Evolutionary conservation across 2,329 filamentous ascomycete genomes (phyloP), one percentile per base, ranked within the genome.

Genomic region (Byssochlamys sp.): DNA sequence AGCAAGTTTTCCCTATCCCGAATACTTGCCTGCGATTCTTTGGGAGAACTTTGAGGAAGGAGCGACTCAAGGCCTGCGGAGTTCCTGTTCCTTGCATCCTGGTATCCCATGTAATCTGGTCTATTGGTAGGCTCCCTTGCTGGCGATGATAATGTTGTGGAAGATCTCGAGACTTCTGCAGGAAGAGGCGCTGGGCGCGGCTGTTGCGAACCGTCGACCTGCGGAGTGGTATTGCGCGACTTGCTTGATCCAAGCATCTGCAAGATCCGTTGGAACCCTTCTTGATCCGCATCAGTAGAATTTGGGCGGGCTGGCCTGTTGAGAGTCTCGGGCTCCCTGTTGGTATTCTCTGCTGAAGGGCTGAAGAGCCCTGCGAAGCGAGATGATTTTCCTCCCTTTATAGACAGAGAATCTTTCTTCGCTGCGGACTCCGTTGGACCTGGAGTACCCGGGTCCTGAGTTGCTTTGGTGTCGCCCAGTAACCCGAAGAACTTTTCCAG

Each of bases 351-450:
- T n/a, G 77, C 67, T 7, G 76, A 80, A 52, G 82, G 76, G 45
- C 79, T 80, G 69, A 91, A 90, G 65, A 96, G 88, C 2, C 87
- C 90, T 54, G 90, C 91, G 69, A 96, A 96, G 56, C 90, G 82
- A 11, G 91, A 96, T 4, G 88, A 83, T 67, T 92, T 91, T 1
- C 70, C 67, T 52, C 81, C 70, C 69, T 88, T 89, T 11, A 79
- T 72, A 27, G 73, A 68, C 1, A 68, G 60, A 1, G 73, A 61
- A 12, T 77, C 75, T 53, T 76, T 77, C 58, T 78, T 78, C 25
- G 59, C 52, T 4, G 62, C 62, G 75, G 81, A 54, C 60, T 66
- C 61, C 70, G 73, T 45, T 69, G 61, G 31, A 59, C 69, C 52
- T 64, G 67, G 57, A 77, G 76, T 57, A 71, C 64, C 25, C 67